These are phyloP conservation scores for Aspergillus sp. DNA, from an alignment of 2,329 filamentous ascomycete genomes.

Conservation along the genomic window DNA sequence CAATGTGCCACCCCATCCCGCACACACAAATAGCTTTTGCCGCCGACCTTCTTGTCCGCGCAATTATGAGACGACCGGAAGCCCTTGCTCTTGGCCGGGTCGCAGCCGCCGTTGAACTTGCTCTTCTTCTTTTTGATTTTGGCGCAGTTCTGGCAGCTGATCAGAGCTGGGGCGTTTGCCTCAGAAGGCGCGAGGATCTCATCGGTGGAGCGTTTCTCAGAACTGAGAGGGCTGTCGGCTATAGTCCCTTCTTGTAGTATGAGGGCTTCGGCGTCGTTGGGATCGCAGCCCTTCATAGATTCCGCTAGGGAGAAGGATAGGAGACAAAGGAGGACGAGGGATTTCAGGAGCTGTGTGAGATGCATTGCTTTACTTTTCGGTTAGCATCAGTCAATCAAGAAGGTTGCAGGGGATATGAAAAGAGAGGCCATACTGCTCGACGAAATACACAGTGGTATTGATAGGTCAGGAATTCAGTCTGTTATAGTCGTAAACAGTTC, in stretches of 20 bases:
- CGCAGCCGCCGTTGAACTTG: background rate
- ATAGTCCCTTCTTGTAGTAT: background rate
- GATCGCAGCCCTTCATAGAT: background rate
- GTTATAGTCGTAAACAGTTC: no score
- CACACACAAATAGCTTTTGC: slow-evolving; percentile 1
- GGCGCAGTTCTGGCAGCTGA: background rate
- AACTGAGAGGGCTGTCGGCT: background rate
- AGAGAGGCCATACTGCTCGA: no score
- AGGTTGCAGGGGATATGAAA: no score
- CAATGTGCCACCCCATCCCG: background rate
- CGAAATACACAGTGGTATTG: no score
- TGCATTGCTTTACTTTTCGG: background rate
- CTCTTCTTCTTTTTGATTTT: slow-evolving; percentile 4
- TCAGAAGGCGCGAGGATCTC: background rate
- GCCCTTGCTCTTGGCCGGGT: background rate
- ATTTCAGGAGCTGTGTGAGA: background rate
- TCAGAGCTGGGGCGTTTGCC: background rate
- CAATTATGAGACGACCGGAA: slow-evolving; percentile 1
- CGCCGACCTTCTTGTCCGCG: background rate
- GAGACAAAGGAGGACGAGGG: background rate
- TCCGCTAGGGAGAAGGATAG: background rate
- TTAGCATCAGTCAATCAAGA: no score
- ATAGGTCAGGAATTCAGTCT: no score
- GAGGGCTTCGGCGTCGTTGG: background rate
- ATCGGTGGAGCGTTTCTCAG: background rate